Conservation (phyloP, 495 filamentous ascomycete species). For the Tuber calosporum region DNA sequence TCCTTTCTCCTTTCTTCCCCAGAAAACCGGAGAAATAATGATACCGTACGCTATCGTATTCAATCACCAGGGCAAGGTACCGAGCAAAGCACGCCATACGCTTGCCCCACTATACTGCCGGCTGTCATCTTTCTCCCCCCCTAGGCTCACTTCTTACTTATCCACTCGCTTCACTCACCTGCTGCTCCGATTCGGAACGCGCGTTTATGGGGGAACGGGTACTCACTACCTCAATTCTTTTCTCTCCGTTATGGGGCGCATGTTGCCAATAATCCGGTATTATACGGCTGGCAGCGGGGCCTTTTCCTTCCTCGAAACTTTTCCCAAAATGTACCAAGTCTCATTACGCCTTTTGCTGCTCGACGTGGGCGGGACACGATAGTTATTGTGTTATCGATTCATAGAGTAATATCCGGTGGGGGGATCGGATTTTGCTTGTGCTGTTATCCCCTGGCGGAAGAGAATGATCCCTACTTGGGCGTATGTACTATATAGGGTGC, state of each 20-base stretch:
- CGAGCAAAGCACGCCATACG: neutral
- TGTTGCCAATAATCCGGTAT: constrained; percentile 26
- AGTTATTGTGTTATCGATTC: constrained; percentile 14
- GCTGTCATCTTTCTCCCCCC: neutral
- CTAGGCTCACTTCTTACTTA: neutral
- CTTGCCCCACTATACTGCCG: neutral
- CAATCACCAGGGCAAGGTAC: neutral
- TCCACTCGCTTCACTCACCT: neutral
- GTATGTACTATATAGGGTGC: neutral
- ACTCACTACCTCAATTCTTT: neutral
- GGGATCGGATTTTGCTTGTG: too few relatives aligned
- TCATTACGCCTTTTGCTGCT: neutral
- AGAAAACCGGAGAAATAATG: neutral
- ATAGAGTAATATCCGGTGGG: constrained; percentile 26
- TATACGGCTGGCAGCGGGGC: constrained; percentile 24
- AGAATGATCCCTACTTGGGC: too few relatives aligned
- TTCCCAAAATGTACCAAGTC: constrained; percentile 26
- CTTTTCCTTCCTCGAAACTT: constrained; percentile 36
- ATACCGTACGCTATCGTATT: neutral
- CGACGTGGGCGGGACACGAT: neutral
- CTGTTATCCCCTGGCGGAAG: neutral
- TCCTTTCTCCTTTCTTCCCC: neutral
- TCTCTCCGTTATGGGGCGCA: neutral
- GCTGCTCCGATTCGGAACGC: neutral
- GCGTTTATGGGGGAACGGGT: neutral